Evolutionary conservation across 139 green algal genomes (phyloP), one percentile per base, ranked within the genome.

Genomic region (Desmodesmus armatus): DNA sequence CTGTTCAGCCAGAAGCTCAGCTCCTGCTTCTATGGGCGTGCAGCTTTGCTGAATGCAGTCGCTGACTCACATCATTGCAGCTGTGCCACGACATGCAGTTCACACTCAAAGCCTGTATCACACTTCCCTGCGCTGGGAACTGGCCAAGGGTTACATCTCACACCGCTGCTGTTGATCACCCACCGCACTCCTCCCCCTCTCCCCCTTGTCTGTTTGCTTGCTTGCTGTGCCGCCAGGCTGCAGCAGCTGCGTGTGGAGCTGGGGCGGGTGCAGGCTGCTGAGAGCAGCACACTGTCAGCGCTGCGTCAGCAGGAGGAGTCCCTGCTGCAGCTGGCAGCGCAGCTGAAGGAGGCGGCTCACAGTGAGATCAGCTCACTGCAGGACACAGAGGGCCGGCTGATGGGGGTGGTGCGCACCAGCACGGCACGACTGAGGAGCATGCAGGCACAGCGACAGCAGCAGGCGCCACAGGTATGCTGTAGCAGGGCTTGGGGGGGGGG

Each of bases 331-430:
- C 55, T 82, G 17, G 55, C 49, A 15, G 37, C 35, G 31, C 76
- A 82, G 76, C 55, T 82, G 53, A 43, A 65, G 21, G 76, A 82
- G 2, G 76, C 76, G 27, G 76, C 76, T n/a, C 53, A 71, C 25
- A 43, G 37, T 29, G 55, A 82, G 41, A 71, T 71, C 55, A 71
- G 35, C 76, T 58, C 21, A 4, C 76, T 82, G 55, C 55, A 71
- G 23, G 76, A 37, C 35, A 82, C 55, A 39, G 76, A 82, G 37
- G 62, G 39, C 55, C 76, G 76, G 0, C n/a, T 82, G 37, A 27
- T 71, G 55, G 40, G 37, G 3, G 47, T 82, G 25, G 44, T 82
- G 19, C 76, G 55, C 23, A 49, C 41, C 39, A 82, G 76, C 62
- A 31, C 76, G 2, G 27, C 53, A 27, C 76, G 76, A 11, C 76